Base-by-base conservation (phyloP, 2,329 filamentous ascomycete species). In the Fusarium sp. region DNA sequence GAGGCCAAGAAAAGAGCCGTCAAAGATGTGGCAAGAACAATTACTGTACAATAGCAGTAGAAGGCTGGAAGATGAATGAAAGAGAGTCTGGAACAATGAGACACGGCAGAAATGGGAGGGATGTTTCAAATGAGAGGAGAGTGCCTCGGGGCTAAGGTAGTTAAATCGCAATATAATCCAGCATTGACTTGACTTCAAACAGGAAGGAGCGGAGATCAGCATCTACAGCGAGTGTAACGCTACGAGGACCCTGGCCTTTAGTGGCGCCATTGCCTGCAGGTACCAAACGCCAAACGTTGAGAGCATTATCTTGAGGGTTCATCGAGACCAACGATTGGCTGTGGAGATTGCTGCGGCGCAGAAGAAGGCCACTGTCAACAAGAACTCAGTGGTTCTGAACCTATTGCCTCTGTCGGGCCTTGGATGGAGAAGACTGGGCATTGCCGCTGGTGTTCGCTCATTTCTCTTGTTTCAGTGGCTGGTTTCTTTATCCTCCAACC, bases 261-360 rank as follows among this genome's bases (percentile, higher is more conserved):
- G 64, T 76, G 72, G 70, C 72, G 62, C 74, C 67, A 72, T 70
- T 54, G 25, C 60, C 61, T 72, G 67, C 70, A 76, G 72, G 70
- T 70, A 75, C 72, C 72, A 73, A 63, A 63, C 72, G 69, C 66
- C 64, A 49, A 70, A 57, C 38, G 71, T 68, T 44, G 23, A 45
- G 51, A 55, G 67, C 45, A 70, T 67, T 60, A 63, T 60, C 48
- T 55, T 37, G 38, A 55, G 23, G 45, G 45, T 46, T 54, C 45
- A 73, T 66, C 10, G 11, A n/a, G 62, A 15, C 23, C 39, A 52
- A 51, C 61, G 46, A 72, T 62, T 72, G 66, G 70, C 21, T 54
- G 42, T 42, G n/a, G n/a, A 35, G 25, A 45, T n/a, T 25, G 16
- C 44, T 54, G 42, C 19, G 65, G 37, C 51, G 42, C 27, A 35